Evolutionary conservation across 2,329 filamentous ascomycete genomes (phyloP).

Genomic region (Apiospora sp.): DNA sequence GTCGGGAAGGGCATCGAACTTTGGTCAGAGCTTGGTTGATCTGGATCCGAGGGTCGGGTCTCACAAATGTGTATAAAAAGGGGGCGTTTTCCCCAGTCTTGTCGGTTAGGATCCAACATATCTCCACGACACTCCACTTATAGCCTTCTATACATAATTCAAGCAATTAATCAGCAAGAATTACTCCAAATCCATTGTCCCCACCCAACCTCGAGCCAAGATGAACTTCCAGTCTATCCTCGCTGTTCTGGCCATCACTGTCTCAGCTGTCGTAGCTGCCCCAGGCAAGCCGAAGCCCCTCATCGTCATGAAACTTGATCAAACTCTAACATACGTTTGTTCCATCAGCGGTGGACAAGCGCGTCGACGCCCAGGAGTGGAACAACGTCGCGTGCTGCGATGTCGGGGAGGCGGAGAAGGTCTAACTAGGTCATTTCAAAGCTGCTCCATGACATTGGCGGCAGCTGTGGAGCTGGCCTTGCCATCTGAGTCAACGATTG

Average conservation of each 20-base stretch:
- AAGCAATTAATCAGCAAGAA: no score
- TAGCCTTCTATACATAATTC: background rate
- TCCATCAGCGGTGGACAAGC: background rate
- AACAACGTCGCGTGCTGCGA: background rate
- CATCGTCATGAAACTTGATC: background rate
- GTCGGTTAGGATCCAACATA: background rate
- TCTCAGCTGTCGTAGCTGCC: slow-evolving; percentile 16
- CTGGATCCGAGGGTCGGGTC: background rate
- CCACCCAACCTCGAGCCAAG: background rate
- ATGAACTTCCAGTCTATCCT: slow-evolving; percentile 24
- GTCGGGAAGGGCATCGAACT: background rate
- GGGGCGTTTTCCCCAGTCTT: background rate
- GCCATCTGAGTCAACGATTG: no score
- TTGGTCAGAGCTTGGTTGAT: background rate
- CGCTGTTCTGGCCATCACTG: background rate
- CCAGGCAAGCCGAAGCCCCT: background rate
- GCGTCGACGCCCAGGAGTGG: slow-evolving; percentile 18
- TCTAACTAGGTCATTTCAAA: background rate
- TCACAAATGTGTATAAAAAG: background rate
- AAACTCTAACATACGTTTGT: background rate
- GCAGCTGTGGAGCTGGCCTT: no score
- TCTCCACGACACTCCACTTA: background rate
- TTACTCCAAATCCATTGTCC: background rate
- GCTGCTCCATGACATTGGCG: background rate
- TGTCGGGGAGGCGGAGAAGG: background rate